Percentiles rank a stretch among this genome's conserved stretches.
Conservation (phyloP, 2,329 filamentous ascomycete species). For the Daldinia eschscholtzii region DNA sequence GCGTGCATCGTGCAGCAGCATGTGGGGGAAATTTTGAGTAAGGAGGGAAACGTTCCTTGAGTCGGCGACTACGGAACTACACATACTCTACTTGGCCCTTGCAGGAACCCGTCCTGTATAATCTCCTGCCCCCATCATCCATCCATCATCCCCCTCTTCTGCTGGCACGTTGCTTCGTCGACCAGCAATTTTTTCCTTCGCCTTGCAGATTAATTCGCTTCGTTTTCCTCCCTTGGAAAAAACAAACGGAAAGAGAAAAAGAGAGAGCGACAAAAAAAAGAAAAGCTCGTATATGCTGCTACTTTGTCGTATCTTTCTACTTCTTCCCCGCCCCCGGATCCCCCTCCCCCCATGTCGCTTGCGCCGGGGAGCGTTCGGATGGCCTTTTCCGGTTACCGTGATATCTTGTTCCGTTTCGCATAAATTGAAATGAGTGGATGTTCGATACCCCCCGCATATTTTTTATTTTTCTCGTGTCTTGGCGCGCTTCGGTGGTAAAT, state of each 20-base stretch:
- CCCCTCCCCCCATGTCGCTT: conserved; percentile 7
- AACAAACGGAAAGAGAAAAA: not conserved
- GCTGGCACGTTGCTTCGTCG: not conserved
- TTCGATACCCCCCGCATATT: conserved; percentile 37
- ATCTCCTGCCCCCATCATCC: not conserved
- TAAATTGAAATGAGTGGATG: conserved; percentile 29
- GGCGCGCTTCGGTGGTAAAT: conserved; percentile 26
- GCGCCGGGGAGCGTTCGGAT: conserved; percentile 16
- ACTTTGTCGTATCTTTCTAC: not conserved
- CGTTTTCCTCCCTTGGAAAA: not conserved
- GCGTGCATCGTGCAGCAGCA: conserved; percentile 1
- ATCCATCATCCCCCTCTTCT: not conserved
- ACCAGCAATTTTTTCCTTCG: not conserved
- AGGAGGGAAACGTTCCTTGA: not conserved
- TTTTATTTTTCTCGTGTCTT: conserved; percentile 15
- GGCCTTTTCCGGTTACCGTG: conserved; percentile 7
- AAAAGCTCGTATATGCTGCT: conserved; percentile 4
- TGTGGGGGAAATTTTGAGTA: not conserved
- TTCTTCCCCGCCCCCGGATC: too few species aligned
- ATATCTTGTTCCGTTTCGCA: conserved; percentile 31
- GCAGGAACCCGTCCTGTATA: not conserved
- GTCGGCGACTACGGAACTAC: conserved; percentile 24
- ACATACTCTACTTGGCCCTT: conserved; percentile 21
- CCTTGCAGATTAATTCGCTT: not conserved
- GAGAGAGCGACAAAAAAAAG: not conserved